phyloP scores from a whole-genome alignment of 2,329 filamentous ascomycete species.

The Cladosporium sp. region DNA sequence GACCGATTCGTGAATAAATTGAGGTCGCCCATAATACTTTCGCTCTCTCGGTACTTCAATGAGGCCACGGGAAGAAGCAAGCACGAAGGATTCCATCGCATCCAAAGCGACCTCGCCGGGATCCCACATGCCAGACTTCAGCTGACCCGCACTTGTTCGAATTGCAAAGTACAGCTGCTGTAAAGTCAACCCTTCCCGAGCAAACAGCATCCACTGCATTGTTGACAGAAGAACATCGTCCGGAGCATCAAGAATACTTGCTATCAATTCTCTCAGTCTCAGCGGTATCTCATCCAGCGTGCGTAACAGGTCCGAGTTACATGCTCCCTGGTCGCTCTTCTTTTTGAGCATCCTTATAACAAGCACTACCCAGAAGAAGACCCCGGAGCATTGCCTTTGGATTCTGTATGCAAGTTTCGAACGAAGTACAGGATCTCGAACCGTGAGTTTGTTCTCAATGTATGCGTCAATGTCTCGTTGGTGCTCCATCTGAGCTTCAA shows the following conservation, averaged over 20 bases:
- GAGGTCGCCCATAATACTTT: not conserved
- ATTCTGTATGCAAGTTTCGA: not conserved
- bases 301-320: not conserved
- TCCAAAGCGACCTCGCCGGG: not conserved
- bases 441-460: not conserved
- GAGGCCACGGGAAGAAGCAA: not conserved
- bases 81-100: not conserved
- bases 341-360: not conserved
- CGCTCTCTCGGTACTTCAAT: not conserved
- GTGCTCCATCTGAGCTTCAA: not conserved
- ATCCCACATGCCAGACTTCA: not conserved
- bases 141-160: not conserved
- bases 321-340: not conserved
- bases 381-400: not conserved
- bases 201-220: not conserved
- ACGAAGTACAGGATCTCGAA: not conserved
- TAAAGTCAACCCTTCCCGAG: rapidly evolving
- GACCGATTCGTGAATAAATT: constrained; percentile 3
- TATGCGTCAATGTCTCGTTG: not conserved
- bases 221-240: not conserved
- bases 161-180: not conserved
- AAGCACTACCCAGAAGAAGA: not conserved
- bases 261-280: not conserved
- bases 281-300: not conserved
- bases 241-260: not conserved